Conservation (phyloP, 2,329 filamentous ascomycete genomes). For the Fusarium begoniae region DNA sequence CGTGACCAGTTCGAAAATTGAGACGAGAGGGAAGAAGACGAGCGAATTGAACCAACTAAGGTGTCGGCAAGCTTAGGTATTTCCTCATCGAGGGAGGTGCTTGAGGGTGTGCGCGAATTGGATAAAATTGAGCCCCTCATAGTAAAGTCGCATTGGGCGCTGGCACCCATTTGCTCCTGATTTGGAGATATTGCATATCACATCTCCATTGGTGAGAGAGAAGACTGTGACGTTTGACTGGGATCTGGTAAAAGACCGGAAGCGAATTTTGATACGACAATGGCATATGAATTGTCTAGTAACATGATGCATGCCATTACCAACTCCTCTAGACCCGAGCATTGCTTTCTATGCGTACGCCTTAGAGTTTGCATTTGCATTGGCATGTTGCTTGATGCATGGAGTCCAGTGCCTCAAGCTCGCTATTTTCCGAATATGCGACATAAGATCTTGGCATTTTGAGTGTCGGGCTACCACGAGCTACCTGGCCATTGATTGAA, state of each 20-base stretch:
- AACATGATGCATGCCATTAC: constrained; percentile 1
- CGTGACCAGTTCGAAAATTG: constrained; percentile 16
- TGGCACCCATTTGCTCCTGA: constrained; percentile 8
- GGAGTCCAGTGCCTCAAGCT: constrained; percentile 1
- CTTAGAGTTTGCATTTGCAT: constrained; percentile 7
- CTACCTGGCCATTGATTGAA: constrained; percentile 3
- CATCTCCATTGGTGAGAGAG: constrained; percentile 12
- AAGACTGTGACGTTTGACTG: constrained; percentile 5
- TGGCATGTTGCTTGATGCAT: constrained; percentile 8
- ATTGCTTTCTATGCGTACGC: background rate
- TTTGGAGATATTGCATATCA: constrained; percentile 1
- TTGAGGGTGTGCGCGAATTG: constrained; percentile 23
- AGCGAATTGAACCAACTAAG: constrained; percentile 4
- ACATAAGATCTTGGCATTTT: constrained; percentile 15
- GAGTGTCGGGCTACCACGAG: background rate
- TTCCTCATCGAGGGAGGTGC: constrained; percentile 28
- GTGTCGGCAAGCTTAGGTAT: constrained; percentile 8
- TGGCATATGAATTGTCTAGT: constrained; percentile 1
- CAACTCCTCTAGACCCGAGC: background rate
- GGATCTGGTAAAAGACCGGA: background rate
- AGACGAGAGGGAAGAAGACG: constrained; percentile 24
- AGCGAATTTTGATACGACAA: constrained; percentile 22
- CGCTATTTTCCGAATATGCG: constrained; percentile 7
- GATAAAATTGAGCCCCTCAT: constrained; percentile 6
- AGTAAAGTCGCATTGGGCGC: constrained; percentile 27